Evolutionary conservation across 768 basidiomycete species (phyloP).

Genomic region (Mycena floridula): DNA sequence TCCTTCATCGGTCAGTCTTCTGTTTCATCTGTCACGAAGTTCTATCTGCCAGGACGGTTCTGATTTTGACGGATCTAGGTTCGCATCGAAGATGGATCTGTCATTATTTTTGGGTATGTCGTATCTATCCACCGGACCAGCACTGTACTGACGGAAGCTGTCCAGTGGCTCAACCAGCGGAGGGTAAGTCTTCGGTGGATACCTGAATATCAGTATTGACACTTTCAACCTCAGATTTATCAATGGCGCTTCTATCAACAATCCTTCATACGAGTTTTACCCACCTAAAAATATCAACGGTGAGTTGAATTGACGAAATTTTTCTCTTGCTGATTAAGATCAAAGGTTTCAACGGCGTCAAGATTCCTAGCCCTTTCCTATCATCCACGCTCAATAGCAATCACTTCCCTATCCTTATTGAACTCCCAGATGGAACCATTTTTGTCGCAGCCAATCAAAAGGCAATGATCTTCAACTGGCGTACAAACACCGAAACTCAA

Average conservation of each 20-base stretch:
- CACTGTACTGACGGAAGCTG: constrained; percentile 8
- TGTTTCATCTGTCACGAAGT: not conserved
- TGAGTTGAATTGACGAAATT: constrained; percentile 10
- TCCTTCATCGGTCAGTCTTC: constrained; percentile 28
- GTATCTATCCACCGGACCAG: too few species aligned
- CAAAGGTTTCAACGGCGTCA: constrained; percentile 17
- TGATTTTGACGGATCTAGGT: not conserved
- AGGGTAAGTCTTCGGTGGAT: too few species aligned
- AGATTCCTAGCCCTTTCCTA: constrained; percentile 9
- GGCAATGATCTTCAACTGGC: constrained; percentile 36
- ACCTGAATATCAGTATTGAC: too few species aligned
- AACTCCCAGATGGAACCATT: constrained; percentile 34
- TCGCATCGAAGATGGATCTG: constrained; percentile 4
- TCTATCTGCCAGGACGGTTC: not conserved
- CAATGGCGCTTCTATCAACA: constrained; percentile 57
- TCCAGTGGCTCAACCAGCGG: too few species aligned
- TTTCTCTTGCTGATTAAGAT: too few species aligned
- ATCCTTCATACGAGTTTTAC: constrained; percentile 44
- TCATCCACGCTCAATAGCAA: constrained; percentile 10
- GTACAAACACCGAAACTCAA: constrained; percentile 29
- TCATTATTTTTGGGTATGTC: constrained; percentile 23
- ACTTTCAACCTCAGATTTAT: constrained; percentile 32
- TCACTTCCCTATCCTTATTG: constrained; percentile 18
- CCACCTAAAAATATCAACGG: constrained; percentile 32
- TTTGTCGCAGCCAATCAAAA: constrained; percentile 35